Evolutionary conservation across 2,329 filamentous ascomycete species (phyloP), one percentile per base, ranked within the genome.

Genomic region (Anthostomella pinea): DNA sequence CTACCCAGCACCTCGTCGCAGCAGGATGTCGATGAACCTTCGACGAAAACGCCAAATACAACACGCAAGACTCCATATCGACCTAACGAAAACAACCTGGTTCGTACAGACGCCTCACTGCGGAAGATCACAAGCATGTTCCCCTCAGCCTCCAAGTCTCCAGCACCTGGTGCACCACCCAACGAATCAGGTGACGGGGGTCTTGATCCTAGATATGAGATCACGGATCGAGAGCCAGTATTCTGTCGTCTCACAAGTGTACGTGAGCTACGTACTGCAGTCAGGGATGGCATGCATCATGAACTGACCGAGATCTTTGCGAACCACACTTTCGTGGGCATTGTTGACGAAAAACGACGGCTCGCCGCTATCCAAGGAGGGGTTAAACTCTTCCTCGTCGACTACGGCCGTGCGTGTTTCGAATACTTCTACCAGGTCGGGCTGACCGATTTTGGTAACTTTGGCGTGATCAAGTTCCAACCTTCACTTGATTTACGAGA

Each of bases 51-150:
- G 25, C 64, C 60, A 4, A 45, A 49, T 16, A 38, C 65, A 7
- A 59, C 63, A 14, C 54, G 57, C 47, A 67, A 70, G 44, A 59
- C 66, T 1, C 57, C 68, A 2, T 73, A 73, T 36, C 80, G 77
- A 40, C 76, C 81, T 1, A 83, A 89, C 46, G 87, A 93, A 55
- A 94, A 94, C 57, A 95, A 85, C 37, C 77, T 98, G 9, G 82
- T 98, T 3, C 81, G 93, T 14, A 97, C 91, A 8, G 93, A 98
- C 59, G 81, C 87, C 2, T 86, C 83, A 41, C 73, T 87, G 47
- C 85, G 90, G 40, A 98, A 98, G 61, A 98, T 98, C 45, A 98
- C 93, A 0, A 89, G 87, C 43, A 97, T 98, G 91, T 79, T 98
- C 20, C 74, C 80, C n/a, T 74, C 81, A 13, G 65, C 70, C 33